These are phyloP conservation scores for Ganoderma leucocontextum DNA, from an alignment of 1,284 basidiomycete species.

Conservation along the genomic window DNA sequence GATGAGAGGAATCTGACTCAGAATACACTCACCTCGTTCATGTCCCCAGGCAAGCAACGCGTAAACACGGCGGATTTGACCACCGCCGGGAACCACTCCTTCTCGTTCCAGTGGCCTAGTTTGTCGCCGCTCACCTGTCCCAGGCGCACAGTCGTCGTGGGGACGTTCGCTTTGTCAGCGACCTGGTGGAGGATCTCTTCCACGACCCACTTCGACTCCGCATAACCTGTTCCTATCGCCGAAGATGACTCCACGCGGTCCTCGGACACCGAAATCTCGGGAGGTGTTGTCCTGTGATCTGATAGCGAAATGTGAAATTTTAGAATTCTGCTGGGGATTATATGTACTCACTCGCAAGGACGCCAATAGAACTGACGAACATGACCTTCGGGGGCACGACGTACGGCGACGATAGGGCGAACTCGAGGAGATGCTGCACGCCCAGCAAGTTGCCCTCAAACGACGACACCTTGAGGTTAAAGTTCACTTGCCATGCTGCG, in stretches of 20 bases:
- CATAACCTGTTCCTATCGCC: conserved; percentile 46
- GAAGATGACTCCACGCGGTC: conserved; percentile 27
- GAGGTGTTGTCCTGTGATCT: conserved; percentile 6
- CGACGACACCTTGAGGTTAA: conserved; percentile 38
- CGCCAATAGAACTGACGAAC: conserved; percentile 44
- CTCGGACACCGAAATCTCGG: conserved; percentile 13
- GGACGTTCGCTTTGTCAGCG: conserved; percentile 33
- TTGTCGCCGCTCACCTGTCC: conserved; percentile 51
- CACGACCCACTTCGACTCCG: conserved; percentile 50
- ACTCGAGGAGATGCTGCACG: conserved; percentile 30
- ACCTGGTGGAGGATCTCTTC: conserved; percentile 41
- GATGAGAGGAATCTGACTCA: not conserved
- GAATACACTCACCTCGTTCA: conserved; percentile 25
- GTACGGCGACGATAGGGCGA: conserved; percentile 37
- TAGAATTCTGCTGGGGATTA: not conserved
- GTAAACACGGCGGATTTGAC: conserved; percentile 43
- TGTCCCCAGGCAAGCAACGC: conserved; percentile 37
- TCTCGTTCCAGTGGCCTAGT: conserved; percentile 51
- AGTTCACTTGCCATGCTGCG: conserved; percentile 47
- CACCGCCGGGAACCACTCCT: conserved; percentile 54
- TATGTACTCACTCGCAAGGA: conserved; percentile 32
- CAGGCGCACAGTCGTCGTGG: conserved; percentile 46
- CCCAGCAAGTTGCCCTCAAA: conserved; percentile 33
- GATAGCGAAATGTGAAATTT: too few relatives aligned
- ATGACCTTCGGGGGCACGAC: conserved; percentile 34